These are phyloP conservation scores for Nepenthes mirabilis DNA, from an alignment of 148 eudicot species.

Conservation along the genomic window DNA sequence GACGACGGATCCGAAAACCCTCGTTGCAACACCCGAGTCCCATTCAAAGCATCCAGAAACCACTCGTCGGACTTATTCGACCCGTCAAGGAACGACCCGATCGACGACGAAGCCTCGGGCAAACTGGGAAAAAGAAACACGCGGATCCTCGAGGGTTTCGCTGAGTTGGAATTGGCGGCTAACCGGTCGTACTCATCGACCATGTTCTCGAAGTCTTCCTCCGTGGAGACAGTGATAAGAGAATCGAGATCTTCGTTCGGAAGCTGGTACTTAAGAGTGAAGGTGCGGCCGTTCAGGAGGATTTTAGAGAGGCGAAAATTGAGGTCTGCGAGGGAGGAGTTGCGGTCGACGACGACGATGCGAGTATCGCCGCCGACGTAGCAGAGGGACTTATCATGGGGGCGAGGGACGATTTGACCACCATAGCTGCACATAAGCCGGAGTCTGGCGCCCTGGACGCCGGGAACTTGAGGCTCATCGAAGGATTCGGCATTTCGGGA, in stretches of 20 bases:
- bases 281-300: constrained; percentile 20
- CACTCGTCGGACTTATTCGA: constrained; percentile 60
- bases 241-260: constrained; percentile 87
- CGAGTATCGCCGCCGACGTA: constrained; percentile 88
- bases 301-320: constrained; percentile 40
- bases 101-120: constrained; percentile 18
- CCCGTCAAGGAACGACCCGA: constrained; percentile 36
- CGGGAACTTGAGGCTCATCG: constrained; percentile 14
- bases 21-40: constrained; percentile 15
- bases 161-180: background rate
- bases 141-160: constrained; percentile 33
- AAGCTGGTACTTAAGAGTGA: constrained; percentile 60
- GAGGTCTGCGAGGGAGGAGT: constrained; percentile 34
- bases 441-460: constrained; percentile 24
- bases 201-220: constrained; percentile 85
- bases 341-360: constrained; percentile 52
- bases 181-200: constrained; percentile 79
- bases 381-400: constrained; percentile 69
- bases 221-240: constrained; percentile 57
- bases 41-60: constrained; percentile 64
- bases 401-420: constrained; percentile 86
- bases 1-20: constrained; percentile 51
- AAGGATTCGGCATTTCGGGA: constrained; percentile 38
- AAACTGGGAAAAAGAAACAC: constrained; percentile 48
- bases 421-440: constrained; percentile 84